These are phyloP conservation scores for Podospora didyma DNA, from an alignment of 495 filamentous ascomycete species.

Conservation along the genomic window DNA sequence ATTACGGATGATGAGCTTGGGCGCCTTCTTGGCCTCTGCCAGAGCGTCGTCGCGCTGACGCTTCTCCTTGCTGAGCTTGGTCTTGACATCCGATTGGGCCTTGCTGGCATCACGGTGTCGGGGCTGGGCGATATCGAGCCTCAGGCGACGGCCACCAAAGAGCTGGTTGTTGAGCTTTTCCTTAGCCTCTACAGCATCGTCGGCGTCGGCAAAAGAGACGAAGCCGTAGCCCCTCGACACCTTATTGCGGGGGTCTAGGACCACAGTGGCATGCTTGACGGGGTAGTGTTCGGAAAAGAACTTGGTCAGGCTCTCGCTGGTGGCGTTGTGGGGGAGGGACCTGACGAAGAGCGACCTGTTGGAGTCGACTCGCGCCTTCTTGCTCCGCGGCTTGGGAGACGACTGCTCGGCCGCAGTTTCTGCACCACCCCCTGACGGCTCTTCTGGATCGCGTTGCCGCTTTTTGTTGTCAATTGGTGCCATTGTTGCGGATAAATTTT, in stretches of 20 bases:
- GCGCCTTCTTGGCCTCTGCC: slow-evolving; percentile 54
- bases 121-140: slow-evolving; percentile 81
- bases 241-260: slow-evolving; percentile 77
- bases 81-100: slow-evolving; percentile 27
- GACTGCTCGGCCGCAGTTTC: slow-evolving; percentile 7
- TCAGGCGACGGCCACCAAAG: slow-evolving; percentile 75
- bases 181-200: slow-evolving; percentile 78
- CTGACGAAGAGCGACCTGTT: slow-evolving; percentile 83
- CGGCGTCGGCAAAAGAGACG: slow-evolving; percentile 89
- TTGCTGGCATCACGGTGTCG: slow-evolving; percentile 65
- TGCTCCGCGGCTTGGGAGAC: slow-evolving; percentile 31
- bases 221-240: slow-evolving; percentile 90
- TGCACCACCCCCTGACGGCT: neutral
- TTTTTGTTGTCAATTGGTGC: slow-evolving; percentile 29
- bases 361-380: slow-evolving; percentile 43
- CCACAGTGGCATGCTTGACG: slow-evolving; percentile 87
- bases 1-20: slow-evolving; percentile 91
- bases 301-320: slow-evolving; percentile 76
- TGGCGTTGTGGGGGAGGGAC: slow-evolving; percentile 70
- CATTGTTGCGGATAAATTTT: slow-evolving; percentile 24
- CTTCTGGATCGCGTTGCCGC: slow-evolving; percentile 21
- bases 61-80: slow-evolving; percentile 46
- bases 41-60: slow-evolving; percentile 51
- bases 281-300: slow-evolving; percentile 93
- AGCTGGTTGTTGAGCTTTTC: slow-evolving; percentile 70